Evolutionary conservation across 495 filamentous ascomycete genomes (phyloP).

Genomic region (Neurospora sp.): DNA sequence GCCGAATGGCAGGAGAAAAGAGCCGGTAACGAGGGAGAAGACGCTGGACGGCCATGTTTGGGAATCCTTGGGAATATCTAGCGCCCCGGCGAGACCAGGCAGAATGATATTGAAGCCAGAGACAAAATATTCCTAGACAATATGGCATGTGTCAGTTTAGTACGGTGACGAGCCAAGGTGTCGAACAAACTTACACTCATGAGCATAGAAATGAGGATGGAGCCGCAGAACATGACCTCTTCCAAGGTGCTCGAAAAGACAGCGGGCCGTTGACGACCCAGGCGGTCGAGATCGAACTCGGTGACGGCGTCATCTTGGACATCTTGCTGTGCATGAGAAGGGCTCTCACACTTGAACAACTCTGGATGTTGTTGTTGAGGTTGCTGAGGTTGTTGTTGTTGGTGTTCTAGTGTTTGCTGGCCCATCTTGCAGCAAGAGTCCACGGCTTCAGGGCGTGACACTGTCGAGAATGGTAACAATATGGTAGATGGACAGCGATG

Average conservation of each 20-base stretch:
- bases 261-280: constrained; percentile 62
- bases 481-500: background rate
- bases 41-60: constrained; percentile 74
- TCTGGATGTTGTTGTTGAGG: background rate
- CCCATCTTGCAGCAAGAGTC: background rate
- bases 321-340: background rate
- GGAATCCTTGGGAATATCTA: constrained; percentile 54
- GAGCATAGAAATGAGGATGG: constrained; percentile 63
- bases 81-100: constrained; percentile 51
- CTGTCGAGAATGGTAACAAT: background rate
- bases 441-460: background rate
- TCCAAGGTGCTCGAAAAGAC: constrained; percentile 49
- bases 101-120: constrained; percentile 79
- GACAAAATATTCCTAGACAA: constrained; percentile 63
- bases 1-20: constrained; percentile 69
- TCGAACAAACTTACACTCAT: constrained; percentile 45
- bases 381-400: background rate
- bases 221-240: constrained; percentile 63
- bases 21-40: constrained; percentile 62
- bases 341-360: background rate
- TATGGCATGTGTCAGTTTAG: background rate
- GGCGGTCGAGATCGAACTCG: constrained; percentile 43
- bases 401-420: background rate
- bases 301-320: background rate
- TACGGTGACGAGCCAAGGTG: background rate